phyloP scores from a whole-genome alignment of 805 yeast genomes.

The Metschnikowia gruessii region DNA sequence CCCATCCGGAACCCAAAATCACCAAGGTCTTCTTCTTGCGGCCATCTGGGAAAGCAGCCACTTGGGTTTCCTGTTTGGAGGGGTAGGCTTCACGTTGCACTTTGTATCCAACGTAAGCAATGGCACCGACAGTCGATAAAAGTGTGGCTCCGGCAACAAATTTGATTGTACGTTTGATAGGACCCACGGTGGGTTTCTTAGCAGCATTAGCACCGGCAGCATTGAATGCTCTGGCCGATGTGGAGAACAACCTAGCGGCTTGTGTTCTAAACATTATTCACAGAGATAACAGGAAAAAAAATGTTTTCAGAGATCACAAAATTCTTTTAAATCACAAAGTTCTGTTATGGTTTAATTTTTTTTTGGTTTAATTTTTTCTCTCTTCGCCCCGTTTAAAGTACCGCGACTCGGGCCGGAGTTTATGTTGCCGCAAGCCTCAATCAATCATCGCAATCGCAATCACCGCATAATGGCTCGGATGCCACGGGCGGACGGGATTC shows the following conservation, averaged over 20 bases:
- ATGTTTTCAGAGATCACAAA: too few species aligned
- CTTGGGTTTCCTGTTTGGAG: slow-evolving; percentile 56
- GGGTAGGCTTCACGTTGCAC: slow-evolving; percentile 65
- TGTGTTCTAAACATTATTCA: slow-evolving; percentile 16
- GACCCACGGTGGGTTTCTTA: slow-evolving; percentile 20
- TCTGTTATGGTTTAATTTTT: not conserved
- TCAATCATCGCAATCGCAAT: not conserved
- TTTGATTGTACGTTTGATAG: slow-evolving; percentile 45
- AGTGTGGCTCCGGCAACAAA: slow-evolving; percentile 46
- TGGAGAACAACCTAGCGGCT: slow-evolving; percentile 23
- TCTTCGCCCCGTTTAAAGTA: not conserved
- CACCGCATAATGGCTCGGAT: not conserved
- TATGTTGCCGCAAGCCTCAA: not conserved
- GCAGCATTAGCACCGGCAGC: slow-evolving; percentile 15
- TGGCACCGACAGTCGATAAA: slow-evolving; percentile 52
- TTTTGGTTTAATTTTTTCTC: not conserved
- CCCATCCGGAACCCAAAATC: slow-evolving; percentile 92
- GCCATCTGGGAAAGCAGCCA: slow-evolving; percentile 53
- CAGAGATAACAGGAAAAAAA: not conserved
- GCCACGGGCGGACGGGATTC: too few species aligned
- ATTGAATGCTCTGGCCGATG: slow-evolving; percentile 24
- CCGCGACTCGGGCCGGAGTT: not conserved
- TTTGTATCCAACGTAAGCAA: slow-evolving; percentile 49
- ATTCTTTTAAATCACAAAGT: too few species aligned
- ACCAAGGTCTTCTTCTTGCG: slow-evolving; percentile 71